Base-by-base conservation (phyloP, 768 basidiomycete species). In the Tulasnella sp. region DNA sequence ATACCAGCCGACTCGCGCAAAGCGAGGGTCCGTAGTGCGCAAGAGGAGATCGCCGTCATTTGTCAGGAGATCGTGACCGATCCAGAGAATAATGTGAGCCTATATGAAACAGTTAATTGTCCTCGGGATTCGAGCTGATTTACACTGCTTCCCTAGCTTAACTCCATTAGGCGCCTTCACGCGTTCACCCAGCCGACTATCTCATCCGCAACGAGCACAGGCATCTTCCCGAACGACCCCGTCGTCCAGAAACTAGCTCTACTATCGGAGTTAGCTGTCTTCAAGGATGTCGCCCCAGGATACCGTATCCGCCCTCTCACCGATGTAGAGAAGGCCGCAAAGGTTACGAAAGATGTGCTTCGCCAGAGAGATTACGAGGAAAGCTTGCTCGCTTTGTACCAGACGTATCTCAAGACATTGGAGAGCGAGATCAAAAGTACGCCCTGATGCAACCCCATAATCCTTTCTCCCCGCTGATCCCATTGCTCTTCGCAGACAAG, bases 291-390 rank as follows among this genome's bases (percentile, higher is more conserved):
- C 63, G 84, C 97, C 43, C 96, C 96, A 24, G 91, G 91, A 2
- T 99, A 97, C 72, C 85, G 93, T 62, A 95, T 99, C 69, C 90
- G 96, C 55, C 73, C 83, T 17, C 76, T 98, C 45, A 93, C 91
- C 5, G 95, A 92, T 52, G 80, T 81, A 64, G 96, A 99, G 72
- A 90, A 88, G 71, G 75, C 83, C 3, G 91, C 93, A 71, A 96
- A 95, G 73, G 91, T 96, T 64, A 83, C 90, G 70, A 95, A 98
- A 72, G 84, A 89, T 75, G 93, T 99, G 7, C 78, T 84, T 17
- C 80, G 83, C 24, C 85, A 87, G 65, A 81, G 96, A 64, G 96
- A 98, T 67, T 98, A 86, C 80, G 96, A 99, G 69, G 92, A 98
- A 70, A 88, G 94, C 24, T 76, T 99, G 58, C 86, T 98, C 32